phyloP scores from a whole-genome alignment of 2,329 filamentous ascomycete genomes.

The Rutstroemia sp. region DNA sequence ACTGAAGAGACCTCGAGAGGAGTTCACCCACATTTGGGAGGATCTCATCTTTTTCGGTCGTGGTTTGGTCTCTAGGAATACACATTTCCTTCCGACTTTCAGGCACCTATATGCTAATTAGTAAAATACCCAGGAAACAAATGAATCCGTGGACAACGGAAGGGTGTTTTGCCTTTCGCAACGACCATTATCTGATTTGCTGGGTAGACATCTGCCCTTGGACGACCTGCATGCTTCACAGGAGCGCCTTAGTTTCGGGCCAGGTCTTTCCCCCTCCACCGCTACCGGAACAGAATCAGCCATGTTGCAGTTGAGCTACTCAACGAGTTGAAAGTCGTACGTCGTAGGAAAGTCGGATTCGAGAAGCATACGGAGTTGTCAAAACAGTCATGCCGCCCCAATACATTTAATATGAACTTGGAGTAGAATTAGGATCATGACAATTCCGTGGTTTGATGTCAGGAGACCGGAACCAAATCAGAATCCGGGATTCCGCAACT shows the following conservation, averaged over 20 bases:
- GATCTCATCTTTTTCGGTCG: slow-evolving; percentile 42
- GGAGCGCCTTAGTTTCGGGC: slow-evolving; percentile 22
- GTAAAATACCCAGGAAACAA: slow-evolving; percentile 36
- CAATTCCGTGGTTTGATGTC: not conserved
- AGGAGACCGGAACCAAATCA: not conserved
- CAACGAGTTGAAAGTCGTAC: not conserved
- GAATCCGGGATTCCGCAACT: slow-evolving; percentile 2
- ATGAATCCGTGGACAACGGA: slow-evolving; percentile 27
- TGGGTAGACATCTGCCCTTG: slow-evolving; percentile 46
- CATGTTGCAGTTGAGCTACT: not conserved
- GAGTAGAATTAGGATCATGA: not conserved
- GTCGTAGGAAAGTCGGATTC: not conserved
- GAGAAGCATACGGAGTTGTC: not conserved
- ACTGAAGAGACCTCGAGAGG: not conserved
- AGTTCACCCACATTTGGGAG: slow-evolving; percentile 35
- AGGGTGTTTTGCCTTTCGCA: slow-evolving; percentile 48
- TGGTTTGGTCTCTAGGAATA: slow-evolving; percentile 43
- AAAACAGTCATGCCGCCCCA: too few relatives aligned
- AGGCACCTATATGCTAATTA: slow-evolving; percentile 8
- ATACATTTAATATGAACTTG: not conserved
- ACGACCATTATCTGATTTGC: slow-evolving; percentile 37
- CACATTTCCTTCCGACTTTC: slow-evolving; percentile 17
- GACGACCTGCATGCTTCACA: slow-evolving; percentile 48
- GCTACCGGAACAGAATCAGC: not conserved
- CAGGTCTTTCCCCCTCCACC: not conserved